Evolutionary conservation across 176 grass and related monocot genomes (phyloP), one percentile per base, ranked within the genome.

Genomic region (Carex pumila): DNA sequence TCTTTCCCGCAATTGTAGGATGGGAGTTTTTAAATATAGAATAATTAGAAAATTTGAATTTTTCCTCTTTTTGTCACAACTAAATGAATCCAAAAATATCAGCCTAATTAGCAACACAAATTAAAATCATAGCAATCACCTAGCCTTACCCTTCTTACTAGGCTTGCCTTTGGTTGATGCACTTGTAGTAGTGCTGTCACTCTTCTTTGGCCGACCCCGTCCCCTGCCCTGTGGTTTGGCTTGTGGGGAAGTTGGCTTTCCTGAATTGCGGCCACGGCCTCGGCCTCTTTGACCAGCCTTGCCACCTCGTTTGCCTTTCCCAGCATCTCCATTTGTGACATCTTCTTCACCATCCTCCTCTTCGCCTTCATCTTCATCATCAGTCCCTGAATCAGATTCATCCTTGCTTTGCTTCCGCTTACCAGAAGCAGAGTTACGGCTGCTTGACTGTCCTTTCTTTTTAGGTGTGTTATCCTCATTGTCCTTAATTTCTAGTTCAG

Each of bases 361-460:
- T 31, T 36, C 88, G 14, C 80, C 86, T 9, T 84, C 90, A 9
- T 85, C 87, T 4, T 74, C 86, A 0, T 86, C 86, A 7, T 91
- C 94, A 17, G 80, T 88, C 2, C 79, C 90, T 17, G 91, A 91
- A 62, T 94, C 92, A 14, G 89, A 91, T 49, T 95, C 91, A 75
- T 99, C 91, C 81, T 88, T 89, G 4, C 45, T 63, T 84, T 93
- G 85, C 89, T 95, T 99, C 39, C 89, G 86, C 84, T 93, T 97
- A 61, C 91, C 93, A 69, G 91, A 80, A 32, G 84, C 47, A 13
- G 95, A 90, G 47, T 92, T 98, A 41, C 80, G 81, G 34, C 64
- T 85, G 6, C 49, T 81, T 59, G 86, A 81, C 78, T 87, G 82
- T 19, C 75, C 86, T 61, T 89, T 95, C 85, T 99, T 99, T 18